Conservation (phyloP, 1,284 basidiomycete genomes). For the Gomphus bonarii region DNA sequence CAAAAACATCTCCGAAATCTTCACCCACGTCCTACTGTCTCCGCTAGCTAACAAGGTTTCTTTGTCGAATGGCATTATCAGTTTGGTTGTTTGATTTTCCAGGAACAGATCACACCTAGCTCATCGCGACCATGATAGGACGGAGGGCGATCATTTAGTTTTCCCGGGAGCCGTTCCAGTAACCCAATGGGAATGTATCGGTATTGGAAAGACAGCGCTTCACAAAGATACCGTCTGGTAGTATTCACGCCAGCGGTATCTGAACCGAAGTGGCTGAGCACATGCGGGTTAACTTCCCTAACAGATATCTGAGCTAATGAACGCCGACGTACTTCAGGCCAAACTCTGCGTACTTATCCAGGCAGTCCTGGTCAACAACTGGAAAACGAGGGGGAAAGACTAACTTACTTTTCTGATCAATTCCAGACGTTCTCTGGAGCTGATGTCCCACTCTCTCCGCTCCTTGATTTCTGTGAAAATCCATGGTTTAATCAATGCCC, state of each 20-base stretch:
- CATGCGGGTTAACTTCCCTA: neutral
- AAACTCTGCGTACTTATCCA: slow-evolving; percentile 66
- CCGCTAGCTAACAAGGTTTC: slow-evolving; percentile 80
- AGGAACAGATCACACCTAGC: slow-evolving; percentile 42
- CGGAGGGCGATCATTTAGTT: slow-evolving; percentile 86
- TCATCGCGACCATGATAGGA: slow-evolving; percentile 81
- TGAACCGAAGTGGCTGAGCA: slow-evolving; percentile 71
- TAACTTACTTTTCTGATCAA: slow-evolving; percentile 60
- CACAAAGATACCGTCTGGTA: slow-evolving; percentile 90
- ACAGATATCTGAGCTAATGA: neutral
- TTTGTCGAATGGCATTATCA: slow-evolving; percentile 18
- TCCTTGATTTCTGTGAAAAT: slow-evolving; percentile 96
- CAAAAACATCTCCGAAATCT: slow-evolving; percentile 90
- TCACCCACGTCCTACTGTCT: slow-evolving; percentile 88
- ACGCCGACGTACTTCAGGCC: slow-evolving; percentile 47
- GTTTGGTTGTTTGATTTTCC: neutral
- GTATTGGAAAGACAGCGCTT: slow-evolving; percentile 91
- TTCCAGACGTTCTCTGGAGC: slow-evolving; percentile 82
- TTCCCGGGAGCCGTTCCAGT: slow-evolving; percentile 74
- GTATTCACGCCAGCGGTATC: slow-evolving; percentile 88
- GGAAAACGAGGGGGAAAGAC: neutral
- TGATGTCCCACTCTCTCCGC: slow-evolving; percentile 89
- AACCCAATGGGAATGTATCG: slow-evolving; percentile 92
- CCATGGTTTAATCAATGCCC: slow-evolving; percentile 95
- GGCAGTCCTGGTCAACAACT: neutral